Evolutionary conservation across 2,329 filamentous ascomycete species (phyloP), one percentile per base, ranked within the genome.

Genomic region (Mycosphaerella sp.): DNA sequence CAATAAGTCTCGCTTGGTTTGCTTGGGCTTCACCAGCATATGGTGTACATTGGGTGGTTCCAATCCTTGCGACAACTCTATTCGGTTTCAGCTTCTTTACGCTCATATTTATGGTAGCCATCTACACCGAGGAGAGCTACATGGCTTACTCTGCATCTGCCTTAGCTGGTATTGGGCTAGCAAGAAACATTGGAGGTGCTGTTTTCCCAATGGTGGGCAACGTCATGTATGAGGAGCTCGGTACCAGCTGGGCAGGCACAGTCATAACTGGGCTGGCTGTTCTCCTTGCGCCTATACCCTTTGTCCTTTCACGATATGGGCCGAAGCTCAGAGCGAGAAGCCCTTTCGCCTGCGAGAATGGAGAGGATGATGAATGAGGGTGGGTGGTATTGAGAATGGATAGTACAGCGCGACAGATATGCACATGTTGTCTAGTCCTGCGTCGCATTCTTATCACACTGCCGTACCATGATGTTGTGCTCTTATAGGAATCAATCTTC

Each of bases 1-100:
- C 71, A 0, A 37, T 69, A 6, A 70, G 68, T 6, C 62, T 74
- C 0, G 73, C 73, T 51, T 71, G 66, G 62, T 70, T 69, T 51
- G 66, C 66, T 0, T 74, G 72, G 72, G 64, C 70, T 5, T 68
- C 62, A 60, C 21, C 65, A 64, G 35, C 53, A 21, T 58, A 56
- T 39, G 32, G 44, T 39, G 51, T 58, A 32, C 55, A 56, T 66
- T 58, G 51, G 48, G 66, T 77, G 32, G 67, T 75, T 2, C 73
- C 75, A 0, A 70, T 78, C 5, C 54, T 77, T 10, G 75, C 73
- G 2, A 73, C 72, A 0, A 67, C 70, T 0, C 68, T 78, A n/a
- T 77, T 75, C 65, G 76, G 75, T 0, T 76, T 70, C 68, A 71
- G 69, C 13, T 76, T 77, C 56, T 76, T 75, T 52, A 75, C 72